Evolutionary conservation across 345 rosid species (phyloP), one percentile per base, ranked within the genome.

Genomic region (Lagerstroemia speciosa): DNA sequence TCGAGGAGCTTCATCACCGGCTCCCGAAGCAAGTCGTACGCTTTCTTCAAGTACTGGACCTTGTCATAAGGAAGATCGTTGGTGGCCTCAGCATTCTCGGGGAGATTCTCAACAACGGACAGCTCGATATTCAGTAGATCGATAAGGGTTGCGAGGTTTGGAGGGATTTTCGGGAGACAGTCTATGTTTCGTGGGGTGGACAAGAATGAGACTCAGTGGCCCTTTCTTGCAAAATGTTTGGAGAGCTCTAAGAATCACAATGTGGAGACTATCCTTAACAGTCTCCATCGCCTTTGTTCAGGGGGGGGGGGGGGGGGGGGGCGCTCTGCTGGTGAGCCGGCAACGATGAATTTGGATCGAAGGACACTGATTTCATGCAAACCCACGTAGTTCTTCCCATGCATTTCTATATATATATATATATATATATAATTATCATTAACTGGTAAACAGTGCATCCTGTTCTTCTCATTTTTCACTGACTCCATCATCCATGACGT

Each of bases 41-140:
- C 81, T 10, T 69, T 16, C 62, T 81, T 81, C 24, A 81, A 78
- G 34, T 41, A 71, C 62, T 30, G 69, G 43, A 76, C 68, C 27
- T 64, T 46, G 61, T 76, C 11, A 53, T 62, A 65, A 11, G 81
- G 67, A 27, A 81, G 41, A 57, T 81, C 82, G 19, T 43, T 32
- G 48, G 84, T 72, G 64, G 81, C 76, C 36, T 73, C 84, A 3
- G 81, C 78, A 10, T 37, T 6, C 11, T 70, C 62, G 3, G 70
- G 82, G 22, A 78, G 71, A 45, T 73, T 48, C 30, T 68, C 26
- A 6, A 71, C 71, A 27, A 10, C 60, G 5, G 84, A 76, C 5
- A 78, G 66, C 2, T 77, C 62, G 62, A 81, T 41, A 24, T 64
- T 55, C 43, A 81, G 66, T 37, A 75, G 69, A 5, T 24, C 14